Evolutionary conservation across 352 stramenopile genomes (phyloP), one percentile per base, ranked within the genome.

Genomic region (Aphanomyces invadans): DNA sequence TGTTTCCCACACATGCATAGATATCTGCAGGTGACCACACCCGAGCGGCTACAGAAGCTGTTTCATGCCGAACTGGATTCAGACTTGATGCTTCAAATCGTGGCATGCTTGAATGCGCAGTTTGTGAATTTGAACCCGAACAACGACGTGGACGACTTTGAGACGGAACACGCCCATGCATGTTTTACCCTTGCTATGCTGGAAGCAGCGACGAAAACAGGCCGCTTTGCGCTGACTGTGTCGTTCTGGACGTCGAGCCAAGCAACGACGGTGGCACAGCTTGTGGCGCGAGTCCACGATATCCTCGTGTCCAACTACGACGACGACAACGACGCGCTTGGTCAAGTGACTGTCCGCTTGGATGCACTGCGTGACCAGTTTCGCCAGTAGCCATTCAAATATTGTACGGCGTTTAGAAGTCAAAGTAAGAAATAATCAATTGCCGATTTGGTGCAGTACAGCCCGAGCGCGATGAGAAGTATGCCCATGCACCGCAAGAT

Each of bases 401-500:
- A 42, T 42, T 44, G 51, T 26, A 21, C 21, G 51, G 15, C 19
- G 26, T 59, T 15, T 33, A 33, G 51, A 26, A n/a, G 29, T 3
- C n/a, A 57, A n/a, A 26, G 49, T 38, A 92, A 70, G 31, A 95
- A 95, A 67, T 92, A 93, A 26, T 92, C 84, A 31, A 92, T 64
- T 21, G 86, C 88, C 46, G 86, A 95, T 70, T 95, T 95, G 31
- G 86, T 86, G 63, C 84, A 95, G 21, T 92, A 68, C 2, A 87
- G 59, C 3, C 84, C 86, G 44, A 95, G 76, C 29, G 76, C 84
- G 25, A 95, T 76, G 57, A 95, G 70, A 62, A 95, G 91, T 70
- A 80, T 87, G 12, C 86, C 86, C 70, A 95, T 85, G 2, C 80
- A 75, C 5, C 86, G 83, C 84, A 93, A 91, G 66, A 95, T 87